Evolutionary conservation across 2,329 filamentous ascomycete genomes (phyloP).

Genomic region (Alternaria solani): DNA sequence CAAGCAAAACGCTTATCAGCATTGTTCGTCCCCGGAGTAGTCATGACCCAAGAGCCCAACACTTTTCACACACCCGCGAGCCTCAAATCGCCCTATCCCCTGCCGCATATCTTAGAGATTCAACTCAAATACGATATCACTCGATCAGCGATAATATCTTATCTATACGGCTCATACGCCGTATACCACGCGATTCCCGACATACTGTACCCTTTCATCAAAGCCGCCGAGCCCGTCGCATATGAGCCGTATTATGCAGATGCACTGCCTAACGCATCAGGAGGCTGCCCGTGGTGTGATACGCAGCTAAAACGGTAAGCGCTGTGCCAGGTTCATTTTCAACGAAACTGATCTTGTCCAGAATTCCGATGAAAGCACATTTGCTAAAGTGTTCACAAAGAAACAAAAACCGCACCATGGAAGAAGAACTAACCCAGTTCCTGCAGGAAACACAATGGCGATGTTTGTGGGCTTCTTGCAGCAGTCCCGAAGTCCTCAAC

Average conservation of each 20-base stretch:
- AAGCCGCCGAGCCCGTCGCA: background rate
- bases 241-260: background rate
- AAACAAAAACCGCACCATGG: background rate
- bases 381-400: background rate
- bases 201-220: background rate
- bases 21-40: background rate
- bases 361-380: background rate
- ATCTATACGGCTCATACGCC: background rate
- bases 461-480: conserved; percentile 4
- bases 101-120: background rate
- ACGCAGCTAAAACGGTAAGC: background rate
- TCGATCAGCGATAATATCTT: background rate
- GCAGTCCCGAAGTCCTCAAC: background rate
- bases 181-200: background rate
- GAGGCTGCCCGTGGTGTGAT: background rate
- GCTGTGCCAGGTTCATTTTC: background rate
- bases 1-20: background rate
- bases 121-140: background rate
- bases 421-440: background rate
- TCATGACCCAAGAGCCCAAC: background rate
- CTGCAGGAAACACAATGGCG: background rate
- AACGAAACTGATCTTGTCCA: background rate
- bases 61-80: background rate
- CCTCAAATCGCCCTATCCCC: background rate
- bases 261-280: background rate